Conservation (phyloP, 2,329 filamentous ascomycete genomes). For the Alternaria atra region DNA sequence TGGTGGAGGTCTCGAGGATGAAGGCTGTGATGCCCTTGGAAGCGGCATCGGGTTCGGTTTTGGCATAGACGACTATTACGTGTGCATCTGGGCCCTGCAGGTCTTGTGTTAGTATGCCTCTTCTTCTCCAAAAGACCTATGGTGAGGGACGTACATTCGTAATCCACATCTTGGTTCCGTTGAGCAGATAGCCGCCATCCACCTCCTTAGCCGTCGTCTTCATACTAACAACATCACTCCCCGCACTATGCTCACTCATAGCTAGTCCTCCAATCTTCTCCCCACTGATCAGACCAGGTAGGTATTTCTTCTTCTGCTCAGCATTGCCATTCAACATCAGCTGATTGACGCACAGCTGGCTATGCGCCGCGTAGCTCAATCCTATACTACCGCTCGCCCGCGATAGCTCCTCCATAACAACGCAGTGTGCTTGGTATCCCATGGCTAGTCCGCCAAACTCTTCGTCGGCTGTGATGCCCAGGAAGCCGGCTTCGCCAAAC, state of each 20-base stretch:
- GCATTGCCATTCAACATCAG: constrained; percentile 84
- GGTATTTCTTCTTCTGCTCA: constrained; percentile 80
- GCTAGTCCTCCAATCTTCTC: constrained; percentile 85
- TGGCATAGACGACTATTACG: constrained; percentile 93
- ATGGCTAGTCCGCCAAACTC: constrained; percentile 87
- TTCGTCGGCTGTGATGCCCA: constrained; percentile 93
- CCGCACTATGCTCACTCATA: constrained; percentile 92
- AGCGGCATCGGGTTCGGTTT: constrained; percentile 80
- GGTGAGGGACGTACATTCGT: constrained; percentile 74
- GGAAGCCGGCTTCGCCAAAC: constrained; percentile 86
- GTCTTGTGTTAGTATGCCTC: background rate
- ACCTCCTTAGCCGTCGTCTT: constrained; percentile 82
- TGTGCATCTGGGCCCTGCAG: constrained; percentile 84
- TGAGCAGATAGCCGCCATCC: constrained; percentile 84
- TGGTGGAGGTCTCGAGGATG: constrained; percentile 74
- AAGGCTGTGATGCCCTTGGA: constrained; percentile 96
- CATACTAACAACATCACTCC: constrained; percentile 96
- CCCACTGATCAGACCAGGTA: constrained; percentile 83
- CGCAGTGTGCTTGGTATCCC: constrained; percentile 96
- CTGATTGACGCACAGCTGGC: constrained; percentile 96
- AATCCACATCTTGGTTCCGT: constrained; percentile 99
- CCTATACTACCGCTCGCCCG: constrained; percentile 86
- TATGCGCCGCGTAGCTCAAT: constrained; percentile 94
- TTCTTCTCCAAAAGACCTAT: background rate
- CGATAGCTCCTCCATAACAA: constrained; percentile 94